Evolutionary conservation across 768 basidiomycete species (phyloP).

Genomic region (Macrolepiota albuminosa): DNA sequence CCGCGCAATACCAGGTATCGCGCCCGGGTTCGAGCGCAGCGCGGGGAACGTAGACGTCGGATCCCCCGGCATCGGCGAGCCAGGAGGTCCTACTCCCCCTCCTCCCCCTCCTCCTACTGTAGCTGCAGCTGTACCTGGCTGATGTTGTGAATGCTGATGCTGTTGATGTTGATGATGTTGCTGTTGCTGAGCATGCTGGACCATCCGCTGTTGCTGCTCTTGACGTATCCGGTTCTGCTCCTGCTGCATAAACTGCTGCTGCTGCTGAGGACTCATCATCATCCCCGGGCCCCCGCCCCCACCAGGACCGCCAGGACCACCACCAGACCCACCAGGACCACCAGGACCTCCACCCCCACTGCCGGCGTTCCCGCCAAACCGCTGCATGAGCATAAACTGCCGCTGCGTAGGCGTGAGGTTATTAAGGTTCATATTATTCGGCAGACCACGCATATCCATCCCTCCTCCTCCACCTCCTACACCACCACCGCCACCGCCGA

Average conservation of each 20-base stretch:
- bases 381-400: constrained; percentile 36
- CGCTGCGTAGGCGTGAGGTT: constrained; percentile 38
- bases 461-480: constrained; percentile 13
- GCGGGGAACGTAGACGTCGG: constrained; percentile 40
- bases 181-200: constrained; percentile 23
- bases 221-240: constrained; percentile 17
- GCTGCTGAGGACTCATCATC: constrained; percentile 23
- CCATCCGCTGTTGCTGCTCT: constrained; percentile 11
- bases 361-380: background rate
- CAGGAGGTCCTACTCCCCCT: constrained; percentile 38
- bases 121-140: constrained; percentile 21
- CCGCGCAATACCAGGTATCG: constrained; percentile 72
- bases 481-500: constrained; percentile 15
- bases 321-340: constrained; percentile 9
- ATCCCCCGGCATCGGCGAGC: constrained; percentile 39
- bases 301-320: background rate
- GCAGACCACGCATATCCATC: constrained; percentile 15
- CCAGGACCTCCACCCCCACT: background rate
- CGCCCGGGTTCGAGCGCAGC: constrained; percentile 44
- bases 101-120: constrained; percentile 29
- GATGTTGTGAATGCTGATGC: background rate
- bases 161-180: constrained; percentile 17
- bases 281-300: constrained; percentile 4
- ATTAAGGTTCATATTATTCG: constrained; percentile 23
- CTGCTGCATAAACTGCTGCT: constrained; percentile 26